These are phyloP conservation scores for Globisporangium takayamanum DNA, from an alignment of 352 stramenopile species.

Conservation along the genomic window DNA sequence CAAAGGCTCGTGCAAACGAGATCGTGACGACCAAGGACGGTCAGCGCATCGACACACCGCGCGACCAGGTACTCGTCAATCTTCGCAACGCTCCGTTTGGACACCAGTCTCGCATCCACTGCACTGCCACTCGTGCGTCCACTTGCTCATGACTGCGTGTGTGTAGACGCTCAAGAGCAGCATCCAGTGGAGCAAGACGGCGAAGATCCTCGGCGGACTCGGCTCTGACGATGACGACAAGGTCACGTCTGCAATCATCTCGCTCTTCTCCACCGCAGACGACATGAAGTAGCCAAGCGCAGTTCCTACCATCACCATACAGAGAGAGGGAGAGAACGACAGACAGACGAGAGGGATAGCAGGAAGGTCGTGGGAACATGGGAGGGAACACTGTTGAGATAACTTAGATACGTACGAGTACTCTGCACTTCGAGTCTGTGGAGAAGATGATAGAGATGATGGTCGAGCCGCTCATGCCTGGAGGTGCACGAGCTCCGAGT, in stretches of 20 bases:
- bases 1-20: slow-evolving; percentile 28
- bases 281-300: slow-evolving; percentile 12
- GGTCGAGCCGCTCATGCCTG: slow-evolving; percentile 5
- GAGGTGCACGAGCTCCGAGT: slow-evolving; percentile 27
- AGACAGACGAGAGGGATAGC: background rate
- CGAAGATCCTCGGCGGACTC: slow-evolving; percentile 55
- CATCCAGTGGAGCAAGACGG: slow-evolving; percentile 48
- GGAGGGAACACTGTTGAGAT: background rate
- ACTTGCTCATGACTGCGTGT: slow-evolving; percentile 6
- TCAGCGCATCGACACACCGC: slow-evolving; percentile 16
- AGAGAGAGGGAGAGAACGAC: background rate
- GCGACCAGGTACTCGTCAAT: slow-evolving; percentile 16
- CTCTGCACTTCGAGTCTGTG: background rate
- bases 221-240: slow-evolving; percentile 33
- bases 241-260: slow-evolving; percentile 50
- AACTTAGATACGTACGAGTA: background rate
- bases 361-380: background rate
- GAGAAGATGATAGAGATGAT: background rate
- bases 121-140: background rate
- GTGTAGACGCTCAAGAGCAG: slow-evolving; percentile 26
- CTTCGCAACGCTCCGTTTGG: background rate
- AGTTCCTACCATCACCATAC: background rate
- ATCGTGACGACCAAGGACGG: slow-evolving; percentile 23
- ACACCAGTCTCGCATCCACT: too few relatives aligned
- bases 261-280: slow-evolving; percentile 31